Evolutionary conservation across 1,284 basidiomycete genomes (phyloP), one percentile per base, ranked within the genome.

Genomic region (Ceratobasidium sp.): DNA sequence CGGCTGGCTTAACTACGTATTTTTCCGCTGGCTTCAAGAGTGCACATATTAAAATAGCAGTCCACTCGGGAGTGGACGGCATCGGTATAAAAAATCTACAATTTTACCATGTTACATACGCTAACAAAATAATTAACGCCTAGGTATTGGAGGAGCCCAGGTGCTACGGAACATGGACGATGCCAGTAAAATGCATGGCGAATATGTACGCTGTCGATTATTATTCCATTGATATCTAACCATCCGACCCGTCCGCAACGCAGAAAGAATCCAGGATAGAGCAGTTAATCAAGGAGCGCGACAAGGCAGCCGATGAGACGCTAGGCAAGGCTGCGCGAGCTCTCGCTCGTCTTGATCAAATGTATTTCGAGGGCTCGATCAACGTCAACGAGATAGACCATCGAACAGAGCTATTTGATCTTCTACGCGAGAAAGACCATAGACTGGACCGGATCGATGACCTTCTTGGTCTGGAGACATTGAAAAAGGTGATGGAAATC

Each of bases 351-450:
- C 23, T 62, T 38, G 59, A 62, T 21, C 59, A 62, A n/a, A 62
- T 62, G 59, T 62, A 43, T 28, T 47, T 26, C 43, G 59, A 62
- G 30, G 59, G 59, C 43, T 62, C 59, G 3, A 62, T 62, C 43
- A 62, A 47, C 21, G 30, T 7, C 8, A 7, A 44, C 32, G 43
- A 44, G 30, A 6, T 23, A 26, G 26, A 6, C 4, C 11, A 21
- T 4, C 18, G 59, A 47, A 13, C 14, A 18, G 41, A 47, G 23
- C 43, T 62, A 21, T 62, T 35, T n/a, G n/a, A 18, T 18, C 16
- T 46, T 21, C 16, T 62, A 41, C 3, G 7, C 59, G 30, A 32
- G 16, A 38, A 41, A 7, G 30, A 18, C 44, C 41, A 28, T 43
- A n/a, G 43, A 62, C 26, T 7, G 14, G 21, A 23, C 5, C 7